Evolutionary conservation across 495 filamentous ascomycete genomes (phyloP).

Genomic region (Apiosordaria backusii): DNA sequence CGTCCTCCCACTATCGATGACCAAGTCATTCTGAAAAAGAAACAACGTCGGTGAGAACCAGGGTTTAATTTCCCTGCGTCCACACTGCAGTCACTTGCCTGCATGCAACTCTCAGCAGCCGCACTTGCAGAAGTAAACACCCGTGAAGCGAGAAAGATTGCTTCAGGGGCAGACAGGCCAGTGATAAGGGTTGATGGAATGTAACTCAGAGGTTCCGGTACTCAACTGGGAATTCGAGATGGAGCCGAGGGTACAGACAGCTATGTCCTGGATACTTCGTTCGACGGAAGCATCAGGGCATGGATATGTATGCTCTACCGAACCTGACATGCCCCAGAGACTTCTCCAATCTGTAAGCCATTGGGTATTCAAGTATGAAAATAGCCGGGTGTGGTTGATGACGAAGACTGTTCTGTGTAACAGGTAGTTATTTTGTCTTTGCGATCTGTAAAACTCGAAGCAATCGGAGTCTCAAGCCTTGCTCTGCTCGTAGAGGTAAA

Average conservation of each 20-base stretch:
- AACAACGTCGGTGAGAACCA: neutral
- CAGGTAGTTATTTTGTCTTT: neutral
- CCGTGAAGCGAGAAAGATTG: neutral
- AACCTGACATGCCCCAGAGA: neutral
- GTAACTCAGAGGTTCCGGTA: neutral
- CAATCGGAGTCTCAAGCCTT: neutral
- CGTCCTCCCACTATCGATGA: no score
- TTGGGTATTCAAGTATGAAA: neutral
- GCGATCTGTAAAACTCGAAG: neutral
- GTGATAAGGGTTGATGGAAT: neutral
- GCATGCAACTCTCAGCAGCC: neutral
- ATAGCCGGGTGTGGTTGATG: neutral
- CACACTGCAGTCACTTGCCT: neutral
- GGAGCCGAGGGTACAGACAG: no score
- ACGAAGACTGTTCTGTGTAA: neutral
- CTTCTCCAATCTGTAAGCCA: neutral
- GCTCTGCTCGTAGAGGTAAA: neutral
- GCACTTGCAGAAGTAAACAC: neutral
- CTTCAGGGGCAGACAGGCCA: neutral
- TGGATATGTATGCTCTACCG: neutral
- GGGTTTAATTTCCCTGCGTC: neutral
- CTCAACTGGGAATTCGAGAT: neutral
- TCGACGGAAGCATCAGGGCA: neutral
- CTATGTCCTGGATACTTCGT: neutral
- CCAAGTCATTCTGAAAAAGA: no score